These are phyloP conservation scores for Pythium volutum DNA, from an alignment of 352 stramenopile genomes.

Conservation along the genomic window DNA sequence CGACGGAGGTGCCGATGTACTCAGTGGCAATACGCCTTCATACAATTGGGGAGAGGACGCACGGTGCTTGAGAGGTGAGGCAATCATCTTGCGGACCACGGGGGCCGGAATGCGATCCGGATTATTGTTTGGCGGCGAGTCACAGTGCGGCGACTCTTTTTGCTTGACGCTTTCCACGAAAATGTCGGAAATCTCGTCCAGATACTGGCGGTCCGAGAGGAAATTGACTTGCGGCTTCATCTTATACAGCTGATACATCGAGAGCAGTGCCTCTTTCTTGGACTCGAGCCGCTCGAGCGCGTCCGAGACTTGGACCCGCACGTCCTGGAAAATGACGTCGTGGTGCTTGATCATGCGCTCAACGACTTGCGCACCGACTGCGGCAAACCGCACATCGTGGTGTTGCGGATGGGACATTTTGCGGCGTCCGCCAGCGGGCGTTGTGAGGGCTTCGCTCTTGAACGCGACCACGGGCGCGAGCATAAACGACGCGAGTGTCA, in stretches of 20 bases:
- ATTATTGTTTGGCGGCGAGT: conserved; percentile 25
- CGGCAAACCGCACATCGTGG: conserved; percentile 73
- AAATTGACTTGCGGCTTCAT: conserved; percentile 66
- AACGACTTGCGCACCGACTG: conserved; percentile 69
- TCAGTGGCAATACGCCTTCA: conserved; percentile 18
- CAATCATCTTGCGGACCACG: conserved; percentile 17
- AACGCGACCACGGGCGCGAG: conserved; percentile 77
- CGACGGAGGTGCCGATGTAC: conserved; percentile 14
- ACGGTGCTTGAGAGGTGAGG: conserved; percentile 24
- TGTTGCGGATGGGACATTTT: conserved; percentile 53
- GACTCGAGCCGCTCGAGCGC: conserved; percentile 56
- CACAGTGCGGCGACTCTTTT: conserved; percentile 18
- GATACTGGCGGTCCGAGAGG: conserved; percentile 56
- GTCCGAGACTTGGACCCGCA: conserved; percentile 62
- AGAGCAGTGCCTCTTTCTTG: conserved; percentile 59
- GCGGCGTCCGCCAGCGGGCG: conserved; percentile 34
- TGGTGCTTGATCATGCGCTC: conserved; percentile 80
- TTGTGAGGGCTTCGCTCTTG: conserved; percentile 54
- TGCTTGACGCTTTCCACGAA: conserved; percentile 45
- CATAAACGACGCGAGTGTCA: conserved; percentile 52
- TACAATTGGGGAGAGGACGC: conserved; percentile 28
- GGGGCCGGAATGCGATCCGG: conserved; percentile 18
- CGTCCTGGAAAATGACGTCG: conserved; percentile 68
- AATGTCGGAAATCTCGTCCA: conserved; percentile 60
- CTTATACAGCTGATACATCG: conserved; percentile 68